phyloP scores from a whole-genome alignment of 2,329 filamentous ascomycete species.

The Verticillium longisporum region DNA sequence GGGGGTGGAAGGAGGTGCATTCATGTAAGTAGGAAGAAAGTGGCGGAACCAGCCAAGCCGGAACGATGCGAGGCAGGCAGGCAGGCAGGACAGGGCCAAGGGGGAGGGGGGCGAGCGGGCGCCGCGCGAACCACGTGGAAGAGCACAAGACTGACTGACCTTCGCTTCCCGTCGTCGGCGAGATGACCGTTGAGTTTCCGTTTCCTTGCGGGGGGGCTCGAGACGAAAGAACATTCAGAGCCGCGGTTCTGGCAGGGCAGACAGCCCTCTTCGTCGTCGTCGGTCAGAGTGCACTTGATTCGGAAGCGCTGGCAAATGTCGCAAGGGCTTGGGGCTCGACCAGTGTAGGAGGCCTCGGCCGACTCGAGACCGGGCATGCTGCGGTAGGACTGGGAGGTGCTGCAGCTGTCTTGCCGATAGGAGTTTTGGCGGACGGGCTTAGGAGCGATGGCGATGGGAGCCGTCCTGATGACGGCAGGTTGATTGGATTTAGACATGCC shows the following conservation, averaged over 20 bases:
- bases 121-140: slow-evolving; percentile 1
- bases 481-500: slow-evolving; percentile 44
- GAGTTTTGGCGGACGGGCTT: slow-evolving; percentile 42
- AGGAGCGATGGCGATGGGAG: slow-evolving; percentile 60
- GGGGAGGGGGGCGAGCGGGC: neutral
- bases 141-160: slow-evolving; percentile 42
- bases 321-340: slow-evolving; percentile 48
- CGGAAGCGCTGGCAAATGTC: slow-evolving; percentile 70
- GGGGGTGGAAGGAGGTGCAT: neutral
- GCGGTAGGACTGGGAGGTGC: slow-evolving; percentile 38
- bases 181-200: slow-evolving; percentile 65
- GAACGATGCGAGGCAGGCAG: neutral
- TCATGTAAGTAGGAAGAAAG: neutral
- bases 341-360: slow-evolving; percentile 36
- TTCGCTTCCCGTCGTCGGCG: slow-evolving; percentile 61
- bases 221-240: slow-evolving; percentile 71
- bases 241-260: slow-evolving; percentile 72
- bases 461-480: slow-evolving; percentile 48
- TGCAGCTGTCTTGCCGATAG: slow-evolving; percentile 38
- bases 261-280: slow-evolving; percentile 67
- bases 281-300: slow-evolving; percentile 66
- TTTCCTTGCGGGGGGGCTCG: slow-evolving; percentile 72
- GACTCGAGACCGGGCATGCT: slow-evolving; percentile 47
- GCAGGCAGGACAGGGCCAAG: neutral
- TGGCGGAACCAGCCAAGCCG: neutral